Conservation (phyloP, 768 basidiomycete genomes). For the Leccinum uliginosum region DNA sequence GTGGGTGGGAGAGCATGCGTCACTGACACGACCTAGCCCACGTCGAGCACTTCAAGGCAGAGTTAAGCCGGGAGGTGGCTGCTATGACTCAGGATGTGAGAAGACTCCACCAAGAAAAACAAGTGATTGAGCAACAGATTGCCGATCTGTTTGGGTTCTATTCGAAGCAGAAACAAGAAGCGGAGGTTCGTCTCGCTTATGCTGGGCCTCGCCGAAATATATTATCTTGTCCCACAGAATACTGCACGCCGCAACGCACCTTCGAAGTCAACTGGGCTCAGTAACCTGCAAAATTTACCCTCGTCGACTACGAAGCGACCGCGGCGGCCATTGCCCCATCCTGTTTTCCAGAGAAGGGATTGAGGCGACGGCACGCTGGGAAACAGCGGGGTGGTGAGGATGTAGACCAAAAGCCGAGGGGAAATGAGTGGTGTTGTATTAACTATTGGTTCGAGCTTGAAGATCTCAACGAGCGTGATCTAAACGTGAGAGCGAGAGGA, state of each 20-base stretch:
- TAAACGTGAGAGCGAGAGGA: constrained; percentile 20
- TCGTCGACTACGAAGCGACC: constrained; percentile 18
- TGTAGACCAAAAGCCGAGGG: background rate
- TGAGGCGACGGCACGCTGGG: constrained; percentile 1
- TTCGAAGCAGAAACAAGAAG: constrained; percentile 55
- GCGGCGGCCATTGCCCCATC: constrained; percentile 29
- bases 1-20: background rate
- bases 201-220: background rate
- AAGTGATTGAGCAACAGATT: constrained; percentile 63
- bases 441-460: background rate
- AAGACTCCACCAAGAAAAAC: constrained; percentile 60
- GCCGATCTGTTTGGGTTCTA: constrained; percentile 71
- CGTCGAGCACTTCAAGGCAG: constrained; percentile 84
- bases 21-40: constrained; percentile 48
- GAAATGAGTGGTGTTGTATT: constrained; percentile 11
- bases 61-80: constrained; percentile 70
- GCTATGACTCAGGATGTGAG: constrained; percentile 71
- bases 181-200: constrained; percentile 20
- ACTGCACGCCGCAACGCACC: constrained; percentile 22
- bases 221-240: constrained; percentile 14
- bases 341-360: constrained; percentile 23
- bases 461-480: constrained; percentile 4
- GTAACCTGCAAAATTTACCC: constrained; percentile 27
- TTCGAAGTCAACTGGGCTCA: constrained; percentile 18
- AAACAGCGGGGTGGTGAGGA: background rate